Conservation (phyloP, 1,284 basidiomycete genomes). For the Tilletia horrida region DNA sequence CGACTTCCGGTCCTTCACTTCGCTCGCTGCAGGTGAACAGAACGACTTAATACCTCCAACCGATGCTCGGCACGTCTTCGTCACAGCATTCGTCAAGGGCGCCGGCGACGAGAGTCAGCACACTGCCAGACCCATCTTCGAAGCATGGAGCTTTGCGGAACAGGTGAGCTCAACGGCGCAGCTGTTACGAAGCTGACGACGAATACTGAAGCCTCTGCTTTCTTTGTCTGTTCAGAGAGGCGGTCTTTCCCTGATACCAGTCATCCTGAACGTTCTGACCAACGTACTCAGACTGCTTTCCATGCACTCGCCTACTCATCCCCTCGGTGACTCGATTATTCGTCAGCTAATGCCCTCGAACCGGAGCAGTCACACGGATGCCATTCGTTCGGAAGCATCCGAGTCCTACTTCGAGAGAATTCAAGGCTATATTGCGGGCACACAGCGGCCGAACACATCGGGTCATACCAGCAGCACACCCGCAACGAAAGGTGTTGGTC, state of each 20-base stretch:
- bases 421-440: slow-evolving; percentile 36
- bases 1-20: slow-evolving; percentile 16
- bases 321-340: slow-evolving; percentile 38
- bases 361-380: slow-evolving; percentile 18
- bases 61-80: slow-evolving; percentile 22
- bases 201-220: not conserved
- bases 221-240: slow-evolving; percentile 2
- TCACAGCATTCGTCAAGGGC: slow-evolving; percentile 16
- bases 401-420: slow-evolving; percentile 31
- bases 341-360: slow-evolving; percentile 31
- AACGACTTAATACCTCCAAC: slow-evolving; percentile 19
- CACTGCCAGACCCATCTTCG: slow-evolving; percentile 17
- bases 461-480: not conserved
- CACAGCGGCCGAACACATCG: slow-evolving; percentile 22
- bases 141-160: slow-evolving; percentile 30
- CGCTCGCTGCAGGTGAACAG: slow-evolving; percentile 19
- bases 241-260: slow-evolving; percentile 30
- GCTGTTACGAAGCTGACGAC: not conserved
- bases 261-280: slow-evolving; percentile 44
- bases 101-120: slow-evolving; percentile 2
- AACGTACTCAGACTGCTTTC: slow-evolving; percentile 44
- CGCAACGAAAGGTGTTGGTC: slow-evolving; percentile 14
- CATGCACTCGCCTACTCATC: slow-evolving; percentile 44
- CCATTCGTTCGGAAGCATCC: not conserved
- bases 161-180: slow-evolving; percentile 21